Evolutionary conservation across 2,329 filamentous ascomycete genomes (phyloP), one percentile per base, ranked within the genome.

Genomic region (Hypomyces rosellus): DNA sequence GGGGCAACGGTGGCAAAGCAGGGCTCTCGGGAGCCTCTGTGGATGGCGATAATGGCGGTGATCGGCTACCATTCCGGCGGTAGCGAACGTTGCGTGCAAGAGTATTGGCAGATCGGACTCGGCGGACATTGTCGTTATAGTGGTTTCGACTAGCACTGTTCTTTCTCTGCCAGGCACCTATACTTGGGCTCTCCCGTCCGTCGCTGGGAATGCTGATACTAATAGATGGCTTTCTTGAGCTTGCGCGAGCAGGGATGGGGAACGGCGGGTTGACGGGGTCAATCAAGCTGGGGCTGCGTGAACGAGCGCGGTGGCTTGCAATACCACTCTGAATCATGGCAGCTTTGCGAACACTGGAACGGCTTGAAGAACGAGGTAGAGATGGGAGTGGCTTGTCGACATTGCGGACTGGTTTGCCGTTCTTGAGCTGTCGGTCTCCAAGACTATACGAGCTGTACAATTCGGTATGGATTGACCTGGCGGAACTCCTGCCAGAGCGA

Each of bases 201-300:
- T 96, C 89, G 54, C 80, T 82, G 1, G 77, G 75, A 3, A 75
- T 74, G 63, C 87, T 90, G 46, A 78, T 73, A 57, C 79, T 85
- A 53, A 83, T 69, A 1, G 82, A 80, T 18, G 85, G 78, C 60
- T 86, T 84, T 53, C 90, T 82, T 5, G 91, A 99, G 68, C 92
- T 97, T 30, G 89, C 88, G 50, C 93, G 78, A 3, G 85, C 85
- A 0, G 93, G 93, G 6, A 99, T 95, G 0, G 93, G 91, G 72
- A 95, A 96, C 1, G 93, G 93, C 25, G 93, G 91, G 47, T 81
- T 75, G 30, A 66, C 71, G 49, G 72, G 54, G 53, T 82, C 89
- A 45, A 73, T 76, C 48, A 82, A 68, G 64, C 77, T 89, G 44
- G 85, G 84, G 61, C 82, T 89, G 53, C 80, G 73, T 9, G 84